Conservation (phyloP, 768 basidiomycete species). For the Tephrocybe sp. region DNA sequence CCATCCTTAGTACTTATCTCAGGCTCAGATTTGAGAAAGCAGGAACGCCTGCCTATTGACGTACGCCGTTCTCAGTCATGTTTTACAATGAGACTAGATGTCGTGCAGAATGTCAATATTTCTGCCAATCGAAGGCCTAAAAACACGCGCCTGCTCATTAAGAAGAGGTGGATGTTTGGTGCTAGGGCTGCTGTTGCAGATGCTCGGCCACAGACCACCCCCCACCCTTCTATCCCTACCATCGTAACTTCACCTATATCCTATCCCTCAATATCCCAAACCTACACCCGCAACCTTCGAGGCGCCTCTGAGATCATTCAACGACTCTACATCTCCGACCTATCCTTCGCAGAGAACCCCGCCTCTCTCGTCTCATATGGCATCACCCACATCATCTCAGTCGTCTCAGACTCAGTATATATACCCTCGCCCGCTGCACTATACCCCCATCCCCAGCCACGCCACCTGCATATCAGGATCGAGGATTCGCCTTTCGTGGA, state of each 20-base stretch:
- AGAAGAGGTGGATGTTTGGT: too few relatives aligned
- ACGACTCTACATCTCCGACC: constrained; percentile 70
- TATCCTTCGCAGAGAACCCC: constrained; percentile 67
- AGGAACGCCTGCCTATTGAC: too few relatives aligned
- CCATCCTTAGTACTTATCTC: too few relatives aligned
- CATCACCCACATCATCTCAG: constrained; percentile 75
- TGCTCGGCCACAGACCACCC: too few relatives aligned
- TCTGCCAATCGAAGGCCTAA: too few relatives aligned
- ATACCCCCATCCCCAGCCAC: constrained; percentile 32
- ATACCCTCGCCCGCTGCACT: constrained; percentile 36
- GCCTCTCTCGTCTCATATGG: constrained; percentile 51
- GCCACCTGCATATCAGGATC: constrained; percentile 51
- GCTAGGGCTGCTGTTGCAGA: too few relatives aligned
- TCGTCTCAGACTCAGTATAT: constrained; percentile 50
- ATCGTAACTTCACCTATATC: constrained; percentile 26
- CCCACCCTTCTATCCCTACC: constrained; percentile 25
- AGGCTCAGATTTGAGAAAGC: too few relatives aligned
- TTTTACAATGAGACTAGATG: too few relatives aligned
- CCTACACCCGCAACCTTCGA: constrained; percentile 23
- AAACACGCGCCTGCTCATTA: too few relatives aligned
- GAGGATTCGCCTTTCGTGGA: constrained; percentile 76
- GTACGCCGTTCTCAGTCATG: too few relatives aligned
- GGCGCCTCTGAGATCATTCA: constrained; percentile 64
- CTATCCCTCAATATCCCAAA: constrained; percentile 12
- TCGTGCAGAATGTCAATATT: too few relatives aligned